Evolutionary conservation across 2,329 filamentous ascomycete genomes (phyloP), one percentile per base, ranked within the genome.

Genomic region (Exophiala calicioides): DNA sequence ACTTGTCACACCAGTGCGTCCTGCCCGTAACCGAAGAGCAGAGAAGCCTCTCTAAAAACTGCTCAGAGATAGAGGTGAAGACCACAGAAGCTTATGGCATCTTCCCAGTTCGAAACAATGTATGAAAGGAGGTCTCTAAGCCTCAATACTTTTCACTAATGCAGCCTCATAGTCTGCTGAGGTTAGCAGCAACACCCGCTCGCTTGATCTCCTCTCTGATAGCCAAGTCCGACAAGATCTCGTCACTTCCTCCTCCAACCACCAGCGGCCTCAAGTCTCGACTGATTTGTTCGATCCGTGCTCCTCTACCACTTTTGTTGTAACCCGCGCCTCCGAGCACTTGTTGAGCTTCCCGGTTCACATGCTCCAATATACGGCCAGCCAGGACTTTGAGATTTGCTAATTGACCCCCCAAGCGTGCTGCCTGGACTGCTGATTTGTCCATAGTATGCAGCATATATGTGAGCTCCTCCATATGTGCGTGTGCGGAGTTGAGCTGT

Each of bases 321-420:
- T 44, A 41, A 10, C 52, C 52, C 5, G 44, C 24, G 16, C 52
- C 52, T 21, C 52, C 52, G 34, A 55, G 39, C 26, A 55, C 44
- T 37, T 50, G 46, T 13, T 48, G 43, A 44, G 37, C 46, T 23
- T 50, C 38, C 29, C 49, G 37, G 20, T 34, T 43, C 18, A 44
- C 5, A 12, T n/a, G 5, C n/a, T 31, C 29, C n/a, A 31, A 15
- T 15, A 31, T 31, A 12, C 16, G 29, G 12, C 29, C 29, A 5
- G 12, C 29, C 5, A 31, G 16, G 5, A 31, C 29, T n/a, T 31
- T 31, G n/a, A 15, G 12, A 15, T 13, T 12, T 13, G 29, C 29
- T 5, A 31, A 13, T 5, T 15, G 29, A 15, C 29, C 16, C 5
- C 12, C 29, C 29, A 31, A n/a, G n/a, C n/a, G n/a, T n/a, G n/a